Evolutionary conservation across 2,329 filamentous ascomycete genomes (phyloP).

Genomic region (Phoma sp.): DNA sequence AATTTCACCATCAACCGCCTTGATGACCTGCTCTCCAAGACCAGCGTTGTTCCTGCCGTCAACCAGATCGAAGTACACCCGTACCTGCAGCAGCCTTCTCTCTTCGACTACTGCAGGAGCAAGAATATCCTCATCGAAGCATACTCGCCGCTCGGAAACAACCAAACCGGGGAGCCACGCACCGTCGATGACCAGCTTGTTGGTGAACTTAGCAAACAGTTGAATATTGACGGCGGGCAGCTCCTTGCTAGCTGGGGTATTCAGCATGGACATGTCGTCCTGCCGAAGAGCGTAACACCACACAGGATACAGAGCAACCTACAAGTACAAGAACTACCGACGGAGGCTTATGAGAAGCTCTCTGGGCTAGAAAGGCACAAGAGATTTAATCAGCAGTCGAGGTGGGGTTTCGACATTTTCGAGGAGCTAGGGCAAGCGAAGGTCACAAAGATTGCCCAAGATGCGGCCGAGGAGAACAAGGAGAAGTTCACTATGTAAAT

Average conservation of each 20-base stretch:
- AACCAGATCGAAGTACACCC: conserved; percentile 84
- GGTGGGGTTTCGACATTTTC: conserved; percentile 38
- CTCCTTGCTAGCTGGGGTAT: conserved; percentile 80
- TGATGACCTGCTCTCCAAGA: conserved; percentile 71
- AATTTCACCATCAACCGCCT: conserved; percentile 82
- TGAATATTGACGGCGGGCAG: conserved; percentile 74
- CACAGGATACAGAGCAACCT: conserved; percentile 77
- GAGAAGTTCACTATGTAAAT: conserved; percentile 27
- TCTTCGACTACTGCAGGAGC: conserved; percentile 71
- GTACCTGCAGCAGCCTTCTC: conserved; percentile 37
- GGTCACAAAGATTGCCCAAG: conserved; percentile 27
- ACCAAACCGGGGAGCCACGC: conserved; percentile 66
- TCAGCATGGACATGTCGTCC: conserved; percentile 79
- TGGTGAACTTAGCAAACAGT: conserved; percentile 38
- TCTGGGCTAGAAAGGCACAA: conserved; percentile 49
- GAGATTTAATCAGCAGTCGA: conserved; percentile 33
- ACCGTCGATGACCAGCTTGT: conserved; percentile 52
- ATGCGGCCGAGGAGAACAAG: conserved; percentile 28
- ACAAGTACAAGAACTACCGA: conserved; percentile 69
- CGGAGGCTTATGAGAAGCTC: conserved; percentile 73
- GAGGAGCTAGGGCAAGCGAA: conserved; percentile 33
- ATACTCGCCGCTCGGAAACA: conserved; percentile 74
- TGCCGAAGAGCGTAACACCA: conserved; percentile 81
- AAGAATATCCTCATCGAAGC: conserved; percentile 77
- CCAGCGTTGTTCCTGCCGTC: conserved; percentile 69